Base-by-base conservation (phyloP, 1,284 basidiomycete genomes). In the Microbotryum intermedium region DNA sequence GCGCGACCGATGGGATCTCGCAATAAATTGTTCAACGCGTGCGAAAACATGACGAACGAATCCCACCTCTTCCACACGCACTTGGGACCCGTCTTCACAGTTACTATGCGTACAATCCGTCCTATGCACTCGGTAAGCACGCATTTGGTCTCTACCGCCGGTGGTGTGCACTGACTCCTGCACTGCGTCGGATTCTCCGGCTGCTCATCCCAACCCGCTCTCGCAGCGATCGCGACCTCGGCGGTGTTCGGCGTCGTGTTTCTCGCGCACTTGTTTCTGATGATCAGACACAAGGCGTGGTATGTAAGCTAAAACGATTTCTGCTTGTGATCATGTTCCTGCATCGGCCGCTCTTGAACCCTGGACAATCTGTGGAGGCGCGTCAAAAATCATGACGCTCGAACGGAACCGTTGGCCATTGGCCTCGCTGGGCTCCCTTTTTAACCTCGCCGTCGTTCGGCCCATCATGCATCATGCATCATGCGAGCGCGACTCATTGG, bases 61-160 rank as follows among this genome's bases (percentile, higher is more conserved):
- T 11, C 34, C 34, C 34, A 16, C 16, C 34, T 39, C 34, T 16
- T 39, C 3, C n/a, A n/a, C n/a, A n/a, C n/a, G n/a, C n/a, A n/a
- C n/a, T n/a, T n/a, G n/a, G n/a, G 34, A 6, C 34, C 34, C 11
- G 34, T 39, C 34, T 5, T 39, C 34, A 39, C 34, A 39, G 30
- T 10, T 53, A 60, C 53, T 61, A 64, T 34, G 34, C 39, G 0
- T 61, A 64, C 53, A 50, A 58, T 2, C 56, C 59, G 7, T 30
- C 26, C 21, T 29, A 55, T 11, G 50, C 25, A 2, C 53, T 58
- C 13, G 57, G 59, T 18, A 53, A 51, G 6, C 34, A 49, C 4
- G 53, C 50, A 11, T 55, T 60, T 30, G 49, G 51, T 4, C 43
- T 60, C 16, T 23, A 16, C 13, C 46, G 46, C 21, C 26, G 3